Conservation (phyloP, 1,284 basidiomycete species). For the Paramarasmius palmivorus region DNA sequence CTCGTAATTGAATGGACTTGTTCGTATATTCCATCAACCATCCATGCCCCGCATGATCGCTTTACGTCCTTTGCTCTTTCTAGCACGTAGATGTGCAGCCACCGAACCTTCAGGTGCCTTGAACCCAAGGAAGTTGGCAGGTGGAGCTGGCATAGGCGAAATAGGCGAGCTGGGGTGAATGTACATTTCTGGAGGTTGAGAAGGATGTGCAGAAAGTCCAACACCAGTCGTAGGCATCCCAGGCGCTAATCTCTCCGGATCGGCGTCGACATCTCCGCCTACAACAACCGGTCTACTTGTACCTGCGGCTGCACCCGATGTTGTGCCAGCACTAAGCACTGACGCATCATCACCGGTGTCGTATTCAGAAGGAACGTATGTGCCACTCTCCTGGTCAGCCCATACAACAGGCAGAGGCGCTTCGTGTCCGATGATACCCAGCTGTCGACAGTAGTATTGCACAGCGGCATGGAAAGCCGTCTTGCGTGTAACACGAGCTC, state of each 20-base stretch:
- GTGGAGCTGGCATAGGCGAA: neutral
- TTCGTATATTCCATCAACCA: slow-evolving; percentile 5
- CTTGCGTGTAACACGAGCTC: slow-evolving; percentile 53
- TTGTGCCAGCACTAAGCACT: no score
- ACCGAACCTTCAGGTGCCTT: slow-evolving; percentile 8
- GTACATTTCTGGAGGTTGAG: no score
- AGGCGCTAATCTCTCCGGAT: neutral
- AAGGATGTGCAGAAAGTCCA: no score
- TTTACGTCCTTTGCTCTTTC: slow-evolving; percentile 15
- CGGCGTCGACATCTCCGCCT: neutral
- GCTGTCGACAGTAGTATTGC: slow-evolving; percentile 66
- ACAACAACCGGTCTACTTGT: neutral
- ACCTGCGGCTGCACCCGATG: no score
- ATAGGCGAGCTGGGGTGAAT: neutral
- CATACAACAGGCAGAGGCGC: slow-evolving; percentile 60
- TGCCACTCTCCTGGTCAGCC: slow-evolving; percentile 34
- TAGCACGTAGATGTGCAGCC: slow-evolving; percentile 8
- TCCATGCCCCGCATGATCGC: slow-evolving; percentile 11
- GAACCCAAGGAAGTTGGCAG: slow-evolving; percentile 4
- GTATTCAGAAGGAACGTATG: neutral
- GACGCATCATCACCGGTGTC: no score
- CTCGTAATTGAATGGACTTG: no score
- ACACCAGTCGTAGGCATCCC: neutral
- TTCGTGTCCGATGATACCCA: slow-evolving; percentile 61
- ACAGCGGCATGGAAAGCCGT: slow-evolving; percentile 79